Percentiles rank a stretch among this genome's conserved stretches.
Conservation (phyloP, 345 rosid species). For the Citrus reticulata region DNA sequence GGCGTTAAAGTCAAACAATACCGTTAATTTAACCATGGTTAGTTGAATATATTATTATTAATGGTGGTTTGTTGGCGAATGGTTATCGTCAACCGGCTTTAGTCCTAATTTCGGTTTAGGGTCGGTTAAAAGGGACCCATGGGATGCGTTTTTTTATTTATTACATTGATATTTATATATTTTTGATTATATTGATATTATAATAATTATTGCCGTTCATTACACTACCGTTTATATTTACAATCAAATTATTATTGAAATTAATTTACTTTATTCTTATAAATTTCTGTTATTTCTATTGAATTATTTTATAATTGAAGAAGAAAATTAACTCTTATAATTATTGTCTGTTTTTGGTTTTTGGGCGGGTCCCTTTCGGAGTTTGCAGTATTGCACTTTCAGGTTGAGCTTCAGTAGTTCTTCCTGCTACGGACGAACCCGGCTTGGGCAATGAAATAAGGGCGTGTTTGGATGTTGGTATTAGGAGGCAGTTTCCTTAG, state of each 20-base stretch:
- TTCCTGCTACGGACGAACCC: neutral
- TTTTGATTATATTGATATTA: no score
- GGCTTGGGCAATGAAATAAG: neutral
- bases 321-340: no score
- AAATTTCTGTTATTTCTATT: fast-evolving
- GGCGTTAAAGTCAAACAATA: neutral
- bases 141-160: neutral
- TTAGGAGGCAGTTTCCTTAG: no score
- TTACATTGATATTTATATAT: no score
- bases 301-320: no score
- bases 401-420: neutral
- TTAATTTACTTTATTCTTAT: no score
- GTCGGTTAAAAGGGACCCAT: constrained; percentile 1
- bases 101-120: neutral
- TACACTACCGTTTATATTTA: no score
- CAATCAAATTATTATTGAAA: no score
- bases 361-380: neutral
- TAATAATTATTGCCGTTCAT: no score
- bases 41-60: neutral
- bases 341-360: neutral
- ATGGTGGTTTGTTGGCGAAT: neutral
- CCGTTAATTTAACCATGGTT: constrained; percentile 12
- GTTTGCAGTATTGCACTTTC: neutral
- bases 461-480: no score
- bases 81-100: neutral